Evolutionary conservation across 164 flowering plant species (phyloP), one percentile per base, ranked within the genome.

Genomic region (Vitis rupestris): DNA sequence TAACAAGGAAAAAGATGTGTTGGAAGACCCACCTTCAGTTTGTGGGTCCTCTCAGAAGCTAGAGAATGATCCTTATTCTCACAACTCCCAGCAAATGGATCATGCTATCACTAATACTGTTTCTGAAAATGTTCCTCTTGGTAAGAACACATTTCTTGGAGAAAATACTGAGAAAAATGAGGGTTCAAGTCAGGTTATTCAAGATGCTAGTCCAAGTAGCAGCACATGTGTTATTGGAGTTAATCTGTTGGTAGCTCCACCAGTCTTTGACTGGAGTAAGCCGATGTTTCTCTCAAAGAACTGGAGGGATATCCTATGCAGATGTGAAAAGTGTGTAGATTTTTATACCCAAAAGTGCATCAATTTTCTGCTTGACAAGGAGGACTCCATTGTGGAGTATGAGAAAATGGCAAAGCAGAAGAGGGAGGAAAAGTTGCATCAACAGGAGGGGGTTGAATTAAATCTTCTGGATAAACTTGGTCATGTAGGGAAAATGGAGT

Each of bases 311-410:
- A 61, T 64, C 58, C 91, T 96, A 17, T 96, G 98, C 79, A 82
- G 82, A 70, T 96, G 98, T 73, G 82, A 72, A 48, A 81, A 75
- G 31, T 93, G 99, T 72, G 15, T 58, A 10, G 85, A 75, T 10
- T 81, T 84, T 73, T 96, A 89, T 72, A 72, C 67, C 50, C 78
- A 79, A 75, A 92, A 86, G 80, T 70, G 79, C 19, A 75, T 90
- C 61, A 58, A 78, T 49, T 92, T 78, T 84, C 82, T 96, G 70
- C 82, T 89, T 69, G 98, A 89, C 74, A 84, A 76, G 75, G 98
- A 91, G 72, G 98, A 93, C 72, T 77, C 98, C 4, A 93, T 96
- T 63, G 87, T 78, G 16, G 97, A 93, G 82, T 96, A 96, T 81
- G 99, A 96, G 80, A 88, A 85, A 71, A 74, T 84, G 74, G 99